Base-by-base conservation (phyloP, 257 asterid genomes). In the Solanum okadae region DNA sequence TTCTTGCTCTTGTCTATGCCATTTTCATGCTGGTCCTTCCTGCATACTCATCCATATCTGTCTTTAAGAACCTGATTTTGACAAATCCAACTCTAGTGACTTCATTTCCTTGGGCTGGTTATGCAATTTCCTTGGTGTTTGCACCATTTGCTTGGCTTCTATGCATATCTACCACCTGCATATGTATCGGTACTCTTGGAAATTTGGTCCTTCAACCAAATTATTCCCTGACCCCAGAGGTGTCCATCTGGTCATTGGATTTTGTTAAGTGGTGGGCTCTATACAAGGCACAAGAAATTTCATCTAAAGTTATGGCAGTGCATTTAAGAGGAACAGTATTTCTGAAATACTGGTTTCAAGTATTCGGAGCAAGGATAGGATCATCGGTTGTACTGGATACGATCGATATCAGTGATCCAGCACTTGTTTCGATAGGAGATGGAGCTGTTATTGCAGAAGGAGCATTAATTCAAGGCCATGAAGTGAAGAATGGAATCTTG, bases 181-280 rank as follows among this genome's bases (percentile, higher is more conserved):
- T 86, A 61, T 91, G 91, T 76, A 92, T 95, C 12, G 92, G 96
- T 7, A 31, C 93, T n/a, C 90, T 96, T 8, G 98, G 98, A 31
- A 93, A 90, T 42, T 92, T 96, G 49, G 92, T 95, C 84, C 95
- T 96, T 68, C 98, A 95, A 84, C 98, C 96, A 78, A 96, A 96
- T 61, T 96, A 94, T 38, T 90, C 92, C 11, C 61, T 95, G 88
- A 87, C 61, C n/a, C 95, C 98, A 31, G 91, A 88, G 38, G 85
- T 88, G 75, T 92, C 98, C 22, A 86, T 94, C 34, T 94, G 95
- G 94, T 93, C 98, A 18, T 14, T 88, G 23, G 95, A 92, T 85
- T 95, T 90, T 67, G 89, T 93, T 71, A 95, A 94, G 88, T 95
- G 98, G 98, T 95, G 98, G 98, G 91, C 98, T 3, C 91, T 94